Percentiles rank a stretch among this genome's conserved stretches.
phyloP scores from a whole-genome alignment of 2,329 filamentous ascomycete genomes.

The Scedosporium apiospermum region DNA sequence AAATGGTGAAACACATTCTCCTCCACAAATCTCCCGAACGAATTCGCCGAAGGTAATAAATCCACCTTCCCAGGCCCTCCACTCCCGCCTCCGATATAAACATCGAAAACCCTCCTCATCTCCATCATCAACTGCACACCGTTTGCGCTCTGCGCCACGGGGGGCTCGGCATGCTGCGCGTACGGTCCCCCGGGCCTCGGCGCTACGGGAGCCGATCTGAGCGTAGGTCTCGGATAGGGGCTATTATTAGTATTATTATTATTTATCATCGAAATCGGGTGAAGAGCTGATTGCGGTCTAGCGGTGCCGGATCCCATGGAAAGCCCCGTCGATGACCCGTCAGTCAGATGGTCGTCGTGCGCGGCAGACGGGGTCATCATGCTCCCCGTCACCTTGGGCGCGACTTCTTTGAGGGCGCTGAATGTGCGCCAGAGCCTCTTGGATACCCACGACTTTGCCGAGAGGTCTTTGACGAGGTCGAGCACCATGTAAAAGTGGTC shows the following conservation, averaged over 20 bases:
- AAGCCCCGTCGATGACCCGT: not conserved
- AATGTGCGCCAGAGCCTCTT: conserved; percentile 67
- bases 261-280: not conserved
- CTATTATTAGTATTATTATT: not conserved
- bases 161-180: not conserved
- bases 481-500: conserved; percentile 74
- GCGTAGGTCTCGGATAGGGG: conserved; percentile 1
- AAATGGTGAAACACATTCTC: conserved; percentile 27
- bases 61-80: conserved; percentile 13
- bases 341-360: not conserved
- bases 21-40: conserved; percentile 16
- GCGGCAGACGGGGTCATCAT: not conserved
- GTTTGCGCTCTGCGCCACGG: conserved; percentile 22
- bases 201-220: conserved; percentile 1
- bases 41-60: conserved; percentile 12
- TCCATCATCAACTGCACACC: conserved; percentile 42
- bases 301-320: not conserved
- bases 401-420: conserved; percentile 60
- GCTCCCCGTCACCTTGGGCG: conserved; percentile 31
- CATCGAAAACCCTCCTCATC: conserved; percentile 38
- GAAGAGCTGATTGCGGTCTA: not conserved
- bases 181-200: conserved; percentile 11
- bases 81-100: conserved; percentile 22
- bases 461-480: conserved; percentile 64
- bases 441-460: conserved; percentile 60